These are phyloP conservation scores for Clavaria fumosa DNA, from an alignment of 768 basidiomycete genomes.

Conservation along the genomic window DNA sequence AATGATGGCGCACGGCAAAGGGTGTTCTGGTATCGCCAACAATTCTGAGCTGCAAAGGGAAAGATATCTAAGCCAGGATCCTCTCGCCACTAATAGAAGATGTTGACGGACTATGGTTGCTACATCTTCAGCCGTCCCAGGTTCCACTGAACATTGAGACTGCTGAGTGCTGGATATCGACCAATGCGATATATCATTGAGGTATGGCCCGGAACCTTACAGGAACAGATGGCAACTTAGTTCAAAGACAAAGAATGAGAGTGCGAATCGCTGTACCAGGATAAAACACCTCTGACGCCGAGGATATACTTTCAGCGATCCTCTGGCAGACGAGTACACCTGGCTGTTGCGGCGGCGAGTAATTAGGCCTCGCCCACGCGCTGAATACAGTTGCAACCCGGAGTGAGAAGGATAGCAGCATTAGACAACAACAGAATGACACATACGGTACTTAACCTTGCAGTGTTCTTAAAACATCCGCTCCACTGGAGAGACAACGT, in stretches of 20 bases:
- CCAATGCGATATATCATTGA: conserved; percentile 35
- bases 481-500: no score
- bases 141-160: conserved; percentile 41
- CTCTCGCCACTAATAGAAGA: conserved; percentile 1
- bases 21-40: conserved; percentile 28
- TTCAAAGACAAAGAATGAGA: background rate
- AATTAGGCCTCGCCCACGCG: no score
- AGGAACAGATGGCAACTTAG: background rate
- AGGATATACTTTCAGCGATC: no score
- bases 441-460: no score
- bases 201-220: conserved; percentile 20
- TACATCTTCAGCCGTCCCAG: conserved; percentile 36
- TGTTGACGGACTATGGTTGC: conserved; percentile 32
- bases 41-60: conserved; percentile 28
- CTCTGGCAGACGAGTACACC: no score
- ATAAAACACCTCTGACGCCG: background rate
- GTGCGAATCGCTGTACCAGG: background rate
- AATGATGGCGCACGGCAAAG: conserved; percentile 32
- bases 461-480: no score
- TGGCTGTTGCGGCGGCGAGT: no score
- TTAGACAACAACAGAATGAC: no score
- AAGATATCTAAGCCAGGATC: background rate
- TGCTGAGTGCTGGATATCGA: conserved; percentile 30
- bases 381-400: no score
- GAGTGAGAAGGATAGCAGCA: no score